Base-by-base conservation (phyloP, 2,329 filamentous ascomycete genomes). In the Fusarium guadeloupense region DNA sequence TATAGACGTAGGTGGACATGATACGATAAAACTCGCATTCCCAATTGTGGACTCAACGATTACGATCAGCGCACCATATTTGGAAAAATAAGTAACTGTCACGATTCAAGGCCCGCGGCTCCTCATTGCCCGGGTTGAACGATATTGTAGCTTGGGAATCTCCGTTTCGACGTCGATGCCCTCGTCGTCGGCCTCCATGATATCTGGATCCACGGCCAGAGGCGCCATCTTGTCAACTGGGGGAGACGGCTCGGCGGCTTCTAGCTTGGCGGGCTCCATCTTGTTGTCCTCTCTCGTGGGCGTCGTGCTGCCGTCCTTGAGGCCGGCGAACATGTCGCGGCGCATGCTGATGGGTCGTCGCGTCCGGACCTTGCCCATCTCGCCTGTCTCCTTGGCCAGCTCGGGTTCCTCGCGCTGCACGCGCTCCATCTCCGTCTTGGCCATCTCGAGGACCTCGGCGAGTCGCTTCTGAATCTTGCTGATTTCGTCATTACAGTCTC, bases 401-500 rank as follows among this genome's bases (percentile, higher is more conserved):
- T 80, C 78, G 1, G 81, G 78, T 52, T 84, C 81, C 58, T 89
- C 84, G 13, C 79, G 78, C 50, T 79, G 71, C 17, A 87, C 72
- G 20, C 84, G 83, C 45, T 83, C 81, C 60, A 86, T 81, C 73
- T 91, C 87, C 45, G 81, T 81, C 35, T 80, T 80, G 14, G 89
- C 86, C 47, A 85, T 77, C 26, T 84, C 83, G 44, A 87, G 80
- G 1, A 92, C 86, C 50, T 88, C 83, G 9, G 77, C 76, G 37
- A 96, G 83, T 14, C 86, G 85, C 53, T 82, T 80, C 69, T 87
- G 85, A 47, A 93, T 89, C 40, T 86, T 88, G 21, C 81, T 80
- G 33, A 97, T 83, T 74, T 96, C 92, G 16, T 86, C 83, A n/a
- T 81, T 83, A 75, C 93, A 97, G 69, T 95, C 89, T 10, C 93